These are phyloP conservation scores for Lactarius vividus DNA, from an alignment of 768 basidiomycete species.

Conservation along the genomic window DNA sequence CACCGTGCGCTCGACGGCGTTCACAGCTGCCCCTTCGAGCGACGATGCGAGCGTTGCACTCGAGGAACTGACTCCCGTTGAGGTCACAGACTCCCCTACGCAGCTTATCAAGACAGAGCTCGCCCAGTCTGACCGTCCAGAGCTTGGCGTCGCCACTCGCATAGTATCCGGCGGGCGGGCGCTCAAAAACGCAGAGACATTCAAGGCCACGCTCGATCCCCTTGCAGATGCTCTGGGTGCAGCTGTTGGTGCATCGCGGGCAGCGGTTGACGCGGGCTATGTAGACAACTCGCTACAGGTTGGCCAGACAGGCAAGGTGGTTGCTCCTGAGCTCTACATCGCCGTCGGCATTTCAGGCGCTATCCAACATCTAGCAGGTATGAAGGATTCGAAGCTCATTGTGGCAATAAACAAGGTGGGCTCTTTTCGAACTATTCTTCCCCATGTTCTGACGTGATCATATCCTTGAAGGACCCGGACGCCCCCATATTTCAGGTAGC, in stretches of 20 bases:
- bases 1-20: slow-evolving; percentile 91
- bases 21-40: slow-evolving; percentile 59
- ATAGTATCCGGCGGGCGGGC: slow-evolving; percentile 96
- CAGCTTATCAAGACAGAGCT: slow-evolving; percentile 72
- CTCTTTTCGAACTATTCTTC: slow-evolving; percentile 4
- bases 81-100: slow-evolving; percentile 53
- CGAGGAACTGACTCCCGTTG: slow-evolving; percentile 60
- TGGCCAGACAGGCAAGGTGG: slow-evolving; percentile 99
- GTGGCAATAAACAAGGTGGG: slow-evolving; percentile 95
- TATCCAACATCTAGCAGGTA: slow-evolving; percentile 97
- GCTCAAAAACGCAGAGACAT: slow-evolving; percentile 92
- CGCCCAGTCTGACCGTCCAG: slow-evolving; percentile 89
- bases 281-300: slow-evolving; percentile 98
- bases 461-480: slow-evolving; percentile 71
- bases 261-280: slow-evolving; percentile 97
- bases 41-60: slow-evolving; percentile 56
- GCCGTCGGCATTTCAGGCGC: slow-evolving; percentile 97
- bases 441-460: neutral
- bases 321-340: slow-evolving; percentile 94
- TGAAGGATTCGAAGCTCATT: slow-evolving; percentile 99
- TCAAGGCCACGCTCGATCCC: slow-evolving; percentile 80
- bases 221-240: slow-evolving; percentile 92
- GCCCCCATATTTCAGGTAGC: slow-evolving; percentile 99
- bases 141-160: slow-evolving; percentile 80
- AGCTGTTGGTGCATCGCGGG: slow-evolving; percentile 96